These are phyloP conservation scores for Blastosporella zonata DNA, from an alignment of 1,284 basidiomycete genomes.

Conservation along the genomic window DNA sequence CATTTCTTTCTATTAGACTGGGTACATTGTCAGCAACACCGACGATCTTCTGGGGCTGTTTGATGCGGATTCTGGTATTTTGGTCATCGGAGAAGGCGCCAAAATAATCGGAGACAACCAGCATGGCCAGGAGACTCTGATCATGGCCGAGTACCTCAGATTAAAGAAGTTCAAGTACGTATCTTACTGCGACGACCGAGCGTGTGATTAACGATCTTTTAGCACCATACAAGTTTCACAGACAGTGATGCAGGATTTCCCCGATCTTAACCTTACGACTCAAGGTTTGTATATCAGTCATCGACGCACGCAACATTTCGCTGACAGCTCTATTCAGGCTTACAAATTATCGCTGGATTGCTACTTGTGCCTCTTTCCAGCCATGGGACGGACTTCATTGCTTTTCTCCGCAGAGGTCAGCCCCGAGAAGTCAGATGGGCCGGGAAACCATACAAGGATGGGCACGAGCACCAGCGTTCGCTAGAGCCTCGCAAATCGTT, in stretches of 20 bases:
- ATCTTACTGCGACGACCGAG: background rate
- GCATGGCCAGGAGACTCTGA: constrained; percentile 83
- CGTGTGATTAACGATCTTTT: background rate
- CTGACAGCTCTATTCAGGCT: constrained; percentile 32
- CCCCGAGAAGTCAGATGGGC: constrained; percentile 75
- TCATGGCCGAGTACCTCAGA: constrained; percentile 84
- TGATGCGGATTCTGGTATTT: constrained; percentile 82
- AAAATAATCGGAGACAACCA: constrained; percentile 82
- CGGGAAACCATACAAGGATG: constrained; percentile 67
- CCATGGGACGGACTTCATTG: constrained; percentile 77
- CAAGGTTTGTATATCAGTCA: constrained; percentile 30
- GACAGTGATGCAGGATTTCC: constrained; percentile 69
- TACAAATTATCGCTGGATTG: constrained; percentile 77
- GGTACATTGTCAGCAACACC: constrained; percentile 86
- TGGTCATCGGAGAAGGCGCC: constrained; percentile 84
- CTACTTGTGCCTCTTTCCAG: constrained; percentile 77
- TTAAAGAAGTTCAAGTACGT: constrained; percentile 71
- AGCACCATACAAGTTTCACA: constrained; percentile 68
- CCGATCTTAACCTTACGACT: constrained; percentile 70
- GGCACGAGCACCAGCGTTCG: constrained; percentile 30
- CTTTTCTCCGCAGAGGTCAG: constrained; percentile 80
- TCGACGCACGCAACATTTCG: background rate
- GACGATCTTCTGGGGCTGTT: constrained; percentile 82
- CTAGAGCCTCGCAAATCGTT: constrained; percentile 81
- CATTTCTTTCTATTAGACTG: constrained; percentile 45